Base-by-base conservation (phyloP, 1,284 basidiomycete genomes). In the Vanrija pseudolonga region DNA sequence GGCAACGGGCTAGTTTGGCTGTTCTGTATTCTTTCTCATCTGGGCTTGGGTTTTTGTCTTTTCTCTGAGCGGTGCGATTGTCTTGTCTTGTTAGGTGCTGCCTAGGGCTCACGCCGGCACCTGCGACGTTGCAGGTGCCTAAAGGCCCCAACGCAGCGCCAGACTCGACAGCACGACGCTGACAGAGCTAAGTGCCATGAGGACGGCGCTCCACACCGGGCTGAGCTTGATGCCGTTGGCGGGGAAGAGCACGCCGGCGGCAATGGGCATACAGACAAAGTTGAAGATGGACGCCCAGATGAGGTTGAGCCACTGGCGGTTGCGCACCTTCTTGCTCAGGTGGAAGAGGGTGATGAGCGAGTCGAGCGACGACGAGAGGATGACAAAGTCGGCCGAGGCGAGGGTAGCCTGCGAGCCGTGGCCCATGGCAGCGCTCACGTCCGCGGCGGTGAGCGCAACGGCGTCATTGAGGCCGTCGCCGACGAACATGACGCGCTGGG, bases 401-500 rank as follows among this genome's bases (percentile, higher is more conserved):
- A 99, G 88, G 4, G 96, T 96, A 41, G 98, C 90, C 32, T 93
- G 94, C 8, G 95, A 93, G n/a, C 96, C 96, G 2, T 90, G 90
- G 24, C 90, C 91, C 3, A 99, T 84, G 0, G 96, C 96, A 58
- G 98, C 94, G 28, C 94, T 94, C 23, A 98, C 87, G 3, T 92
- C 91, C 0, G 95, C 90, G 3, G 89, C 90, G 9, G 94, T 93
- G 2, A 98, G 85, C 2, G 95, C 96, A 2, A 94, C 94, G 0
- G 94, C 95, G 72, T 99, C 96, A 74, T 99, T 98, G 78, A 98
- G 95, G 17, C 96, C 96, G 73, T 99, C 96, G 19, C 96, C 96
- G 45, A 99, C 93, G 90, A 96, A 95, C 3, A 90, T 92, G 32
- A 96, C 87, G 36, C 85, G 86, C 22, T 82, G 84, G 3, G 79